Percentiles rank a stretch among this genome's conserved stretches.
Evolutionary conservation across 1,284 basidiomycete genomes (phyloP).

Genomic region (Leccinum subrobustum): DNA sequence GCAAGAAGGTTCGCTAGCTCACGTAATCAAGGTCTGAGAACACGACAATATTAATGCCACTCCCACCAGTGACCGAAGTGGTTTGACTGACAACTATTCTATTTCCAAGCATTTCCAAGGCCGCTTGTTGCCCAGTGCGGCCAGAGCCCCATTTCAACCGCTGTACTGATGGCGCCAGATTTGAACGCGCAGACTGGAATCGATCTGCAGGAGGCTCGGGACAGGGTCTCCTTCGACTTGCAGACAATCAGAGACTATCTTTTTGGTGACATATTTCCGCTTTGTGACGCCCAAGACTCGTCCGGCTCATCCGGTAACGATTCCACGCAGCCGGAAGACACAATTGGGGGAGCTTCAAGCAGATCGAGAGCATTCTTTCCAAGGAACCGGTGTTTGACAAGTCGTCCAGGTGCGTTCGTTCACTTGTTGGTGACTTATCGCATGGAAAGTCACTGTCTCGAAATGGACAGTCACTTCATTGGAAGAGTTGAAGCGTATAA

Average conservation of each 20-base stretch:
- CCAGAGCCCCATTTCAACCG: background rate
- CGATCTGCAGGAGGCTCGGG: conserved; percentile 52
- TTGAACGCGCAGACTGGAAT: conserved; percentile 44
- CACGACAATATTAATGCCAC: too few relatives aligned
- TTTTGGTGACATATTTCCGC: conserved; percentile 41
- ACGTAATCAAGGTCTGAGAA: too few relatives aligned
- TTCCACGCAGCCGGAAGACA: conserved; percentile 42
- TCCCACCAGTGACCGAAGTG: too few relatives aligned
- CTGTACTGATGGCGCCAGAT: conserved; percentile 26
- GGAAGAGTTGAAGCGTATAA: conserved; percentile 27
- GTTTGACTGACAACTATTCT: background rate
- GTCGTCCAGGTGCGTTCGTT: conserved; percentile 43
- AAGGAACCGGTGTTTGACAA: conserved; percentile 68
- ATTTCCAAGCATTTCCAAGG: background rate
- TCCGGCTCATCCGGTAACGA: background rate
- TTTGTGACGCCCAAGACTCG: background rate
- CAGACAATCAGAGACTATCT: conserved; percentile 45
- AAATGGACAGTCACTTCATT: conserved; percentile 22
- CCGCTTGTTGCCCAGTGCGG: background rate
- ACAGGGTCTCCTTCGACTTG: conserved; percentile 41
- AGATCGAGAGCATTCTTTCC: conserved; percentile 49
- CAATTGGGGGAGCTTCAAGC: conserved; percentile 48
- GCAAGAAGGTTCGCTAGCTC: too few relatives aligned
- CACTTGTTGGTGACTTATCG: too few relatives aligned
- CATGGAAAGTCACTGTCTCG: background rate